A percentile compares a stretch with the other conserved stretches of the same genome.
Evolutionary conservation across 2,329 filamentous ascomycete genomes (phyloP).

Genomic region (Nakataea oryzae): DNA sequence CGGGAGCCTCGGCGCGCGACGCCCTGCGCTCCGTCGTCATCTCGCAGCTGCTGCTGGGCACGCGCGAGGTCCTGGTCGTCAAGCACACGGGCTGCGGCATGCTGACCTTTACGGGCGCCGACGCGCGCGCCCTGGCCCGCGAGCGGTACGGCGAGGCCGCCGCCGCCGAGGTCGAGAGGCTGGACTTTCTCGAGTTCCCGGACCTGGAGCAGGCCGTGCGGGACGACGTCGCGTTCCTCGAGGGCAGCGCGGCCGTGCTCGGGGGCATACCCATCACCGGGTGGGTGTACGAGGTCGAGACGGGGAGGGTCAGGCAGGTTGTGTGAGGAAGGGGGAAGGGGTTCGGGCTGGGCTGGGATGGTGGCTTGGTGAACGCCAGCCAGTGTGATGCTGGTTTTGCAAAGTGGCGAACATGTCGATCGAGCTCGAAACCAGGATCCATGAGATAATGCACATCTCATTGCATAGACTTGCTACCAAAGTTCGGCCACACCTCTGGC

Average conservation of each 20-base stretch:
- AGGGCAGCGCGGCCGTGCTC: slow-evolving; percentile 46
- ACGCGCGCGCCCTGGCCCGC: slow-evolving; percentile 41
- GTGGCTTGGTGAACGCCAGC: neutral
- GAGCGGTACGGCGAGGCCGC: slow-evolving; percentile 45
- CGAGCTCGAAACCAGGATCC: too few relatives aligned
- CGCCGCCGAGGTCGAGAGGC: slow-evolving; percentile 25
- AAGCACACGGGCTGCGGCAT: slow-evolving; percentile 73
- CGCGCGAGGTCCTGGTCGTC: slow-evolving; percentile 62
- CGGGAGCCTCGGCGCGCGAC: slow-evolving; percentile 55
- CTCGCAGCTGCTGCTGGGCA: slow-evolving; percentile 69
- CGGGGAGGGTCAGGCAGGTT: slow-evolving; percentile 7
- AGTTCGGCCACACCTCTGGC: too few relatives aligned
- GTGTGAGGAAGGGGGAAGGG: neutral
- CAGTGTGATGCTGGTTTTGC: too few relatives aligned
- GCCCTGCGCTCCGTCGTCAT: slow-evolving; percentile 67
- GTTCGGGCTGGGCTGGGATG: neutral
- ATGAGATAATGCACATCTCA: too few relatives aligned
- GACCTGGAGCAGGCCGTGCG: slow-evolving; percentile 54
- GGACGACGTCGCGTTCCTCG: slow-evolving; percentile 56
- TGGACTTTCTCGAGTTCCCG: slow-evolving; percentile 55
- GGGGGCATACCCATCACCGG: slow-evolving; percentile 53
- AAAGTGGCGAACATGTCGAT: too few relatives aligned
- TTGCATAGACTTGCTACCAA: too few relatives aligned
- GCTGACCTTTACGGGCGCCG: slow-evolving; percentile 55
- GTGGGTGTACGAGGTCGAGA: slow-evolving; percentile 38